Conservation (phyloP, 495 filamentous ascomycete genomes). For the Aspergillus sparsus region DNA sequence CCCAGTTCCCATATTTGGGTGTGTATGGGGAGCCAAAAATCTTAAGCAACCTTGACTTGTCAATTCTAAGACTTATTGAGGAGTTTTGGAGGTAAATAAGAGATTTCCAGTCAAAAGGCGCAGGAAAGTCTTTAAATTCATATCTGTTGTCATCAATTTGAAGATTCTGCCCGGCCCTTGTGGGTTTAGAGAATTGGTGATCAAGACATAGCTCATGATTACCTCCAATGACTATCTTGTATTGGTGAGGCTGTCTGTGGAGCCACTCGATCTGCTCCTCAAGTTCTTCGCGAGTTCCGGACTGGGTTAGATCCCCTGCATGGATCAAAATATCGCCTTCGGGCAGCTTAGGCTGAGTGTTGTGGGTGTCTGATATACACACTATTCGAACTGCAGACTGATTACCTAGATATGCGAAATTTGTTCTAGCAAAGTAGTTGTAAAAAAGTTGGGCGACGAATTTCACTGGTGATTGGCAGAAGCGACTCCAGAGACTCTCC, state of each 20-base stretch:
- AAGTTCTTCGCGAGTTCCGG: conserved; percentile 59
- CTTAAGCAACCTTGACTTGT: conserved; percentile 44
- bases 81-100: conserved; percentile 53
- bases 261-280: conserved; percentile 69
- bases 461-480: conserved; percentile 5
- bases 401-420: neutral
- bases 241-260: conserved; percentile 53
- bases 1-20: conserved; percentile 48
- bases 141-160: too few relatives aligned
- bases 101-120: conserved; percentile 36
- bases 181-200: neutral
- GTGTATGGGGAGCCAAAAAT: conserved; percentile 57
- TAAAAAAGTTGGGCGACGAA: conserved; percentile 4
- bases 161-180: neutral
- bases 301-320: conserved; percentile 69
- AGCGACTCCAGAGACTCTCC: neutral
- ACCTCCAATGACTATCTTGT: conserved; percentile 72
- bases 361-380: conserved; percentile 79
- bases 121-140: too few relatives aligned
- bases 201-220: conserved; percentile 75
- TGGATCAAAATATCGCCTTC: conserved; percentile 75
- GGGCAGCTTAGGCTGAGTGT: conserved; percentile 55
- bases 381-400: conserved; percentile 58
- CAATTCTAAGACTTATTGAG: conserved; percentile 46
- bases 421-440: neutral